Evolutionary conservation across 2,329 filamentous ascomycete species (phyloP), one percentile per base, ranked within the genome.

Genomic region (Xylariaceae sp.): DNA sequence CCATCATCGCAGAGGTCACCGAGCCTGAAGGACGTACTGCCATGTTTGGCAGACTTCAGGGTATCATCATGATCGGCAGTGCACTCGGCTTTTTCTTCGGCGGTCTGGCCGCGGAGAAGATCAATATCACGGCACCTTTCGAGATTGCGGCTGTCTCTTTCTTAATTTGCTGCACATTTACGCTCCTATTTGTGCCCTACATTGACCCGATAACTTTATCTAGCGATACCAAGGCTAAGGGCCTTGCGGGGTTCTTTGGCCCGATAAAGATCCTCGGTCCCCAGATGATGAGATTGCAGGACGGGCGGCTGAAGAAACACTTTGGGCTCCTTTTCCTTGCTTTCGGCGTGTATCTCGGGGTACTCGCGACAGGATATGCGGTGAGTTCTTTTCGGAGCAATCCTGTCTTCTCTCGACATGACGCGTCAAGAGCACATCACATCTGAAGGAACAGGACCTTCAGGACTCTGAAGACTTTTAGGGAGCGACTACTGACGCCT

Each of bases 1-100:
- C 82, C 12, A 80, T 83, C 40, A 78, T 82, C 1, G 77, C 82
- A 1, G 83, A 86, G 57, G 69, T 85, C 2, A 77, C 83, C 0
- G 70, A 76, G 33, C 75, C 80, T 0, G 63, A 72, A 11, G 67
- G 74, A 45, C 68, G 83, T 2, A 87, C 84, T 0, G 77, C 72
- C 0, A 75, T 82, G 1, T 77, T 87, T 45, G 84, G 83, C 1
- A 71, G 32, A 22, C 48, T 61, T n/a, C 55, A 62, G 39, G 51
- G 59, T 27, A 32, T 49, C 17, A 27, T 50, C 33, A 55, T 62
- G 57, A 23, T 58, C 5, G 56, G 55, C 19, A 45, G 42, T 11
- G 53, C 57, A 2, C 5, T 55, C 6, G 56, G 57, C 3, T 47
- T 52, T 22, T 46, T 56, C 25, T 42, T 50, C 16, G 57, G 57